phyloP scores from a whole-genome alignment of 2,329 filamentous ascomycete genomes.

The Apiospora kogelbergensis region DNA sequence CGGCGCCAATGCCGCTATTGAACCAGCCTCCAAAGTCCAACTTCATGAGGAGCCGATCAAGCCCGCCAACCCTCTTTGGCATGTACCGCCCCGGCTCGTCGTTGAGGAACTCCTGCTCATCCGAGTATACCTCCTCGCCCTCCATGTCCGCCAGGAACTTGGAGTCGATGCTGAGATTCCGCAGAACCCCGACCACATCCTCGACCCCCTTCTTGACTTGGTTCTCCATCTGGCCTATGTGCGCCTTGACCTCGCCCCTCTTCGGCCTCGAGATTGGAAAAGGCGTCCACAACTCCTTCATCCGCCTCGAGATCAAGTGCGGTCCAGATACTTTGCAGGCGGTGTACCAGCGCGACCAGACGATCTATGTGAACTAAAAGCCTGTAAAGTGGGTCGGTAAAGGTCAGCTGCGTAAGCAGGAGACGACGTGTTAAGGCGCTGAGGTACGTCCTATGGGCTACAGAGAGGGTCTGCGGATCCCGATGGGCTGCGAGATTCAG shows the following conservation, averaged over 20 bases:
- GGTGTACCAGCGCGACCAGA: conserved; percentile 73
- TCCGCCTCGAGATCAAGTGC: conserved; percentile 80
- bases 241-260: conserved; percentile 64
- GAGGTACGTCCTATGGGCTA: conserved; percentile 78
- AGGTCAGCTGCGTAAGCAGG: conserved; percentile 62
- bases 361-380: conserved; percentile 77
- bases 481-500: conserved; percentile 42
- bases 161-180: conserved; percentile 44
- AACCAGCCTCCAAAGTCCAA: conserved; percentile 70
- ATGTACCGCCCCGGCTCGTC: conserved; percentile 55
- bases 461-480: conserved; percentile 82
- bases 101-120: conserved; percentile 24
- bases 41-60: conserved; percentile 89
- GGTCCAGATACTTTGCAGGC: conserved; percentile 74
- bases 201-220: conserved; percentile 68
- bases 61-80: conserved; percentile 71
- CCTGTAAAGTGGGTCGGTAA: conserved; percentile 64
- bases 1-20: conserved; percentile 26
- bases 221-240: conserved; percentile 63
- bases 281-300: conserved; percentile 76
- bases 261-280: conserved; percentile 70
- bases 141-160: conserved; percentile 47
- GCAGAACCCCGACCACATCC: conserved; percentile 59
- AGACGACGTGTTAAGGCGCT: conserved; percentile 64
- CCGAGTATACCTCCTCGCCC: conserved; percentile 23